phyloP scores from a whole-genome alignment of 192 early-diverging fungal species.

The Podila clonocystis region DNA sequence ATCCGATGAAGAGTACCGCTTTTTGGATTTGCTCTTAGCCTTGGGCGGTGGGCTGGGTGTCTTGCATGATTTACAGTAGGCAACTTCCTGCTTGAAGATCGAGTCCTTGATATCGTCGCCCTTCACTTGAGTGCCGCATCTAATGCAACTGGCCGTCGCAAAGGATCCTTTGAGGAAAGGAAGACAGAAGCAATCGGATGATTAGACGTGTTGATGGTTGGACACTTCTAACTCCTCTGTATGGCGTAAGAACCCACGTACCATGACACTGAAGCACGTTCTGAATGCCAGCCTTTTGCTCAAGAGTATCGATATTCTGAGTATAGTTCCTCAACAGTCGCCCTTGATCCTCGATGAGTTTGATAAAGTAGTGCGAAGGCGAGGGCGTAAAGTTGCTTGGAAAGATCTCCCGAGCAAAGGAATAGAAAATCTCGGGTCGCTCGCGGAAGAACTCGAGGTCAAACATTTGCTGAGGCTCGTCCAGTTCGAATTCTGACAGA shows the following conservation, averaged over 20 bases:
- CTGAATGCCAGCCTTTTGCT: conserved; percentile 86
- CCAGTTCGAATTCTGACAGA: conserved; percentile 88
- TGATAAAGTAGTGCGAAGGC: conserved; percentile 89
- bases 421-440: conserved; percentile 92
- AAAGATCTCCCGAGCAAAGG: conserved; percentile 92
- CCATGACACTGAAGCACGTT: conserved; percentile 93
- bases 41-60: neutral
- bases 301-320: conserved; percentile 97
- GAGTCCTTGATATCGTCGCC: conserved; percentile 84
- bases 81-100: conserved; percentile 80
- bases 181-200: neutral
- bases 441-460: conserved; percentile 92
- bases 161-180: conserved; percentile 77
- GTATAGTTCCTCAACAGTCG: conserved; percentile 95
- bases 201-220: too few relatives aligned
- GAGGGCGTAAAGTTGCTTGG: conserved; percentile 90
- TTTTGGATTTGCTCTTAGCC: neutral
- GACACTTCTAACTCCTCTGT: neutral
- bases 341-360: conserved; percentile 84
- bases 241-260: conserved; percentile 1
- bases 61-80: conserved; percentile 78
- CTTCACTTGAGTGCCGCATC: conserved; percentile 78
- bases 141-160: conserved; percentile 91
- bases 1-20: conserved; percentile 20
- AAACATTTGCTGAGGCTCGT: conserved; percentile 96